Conservation (phyloP, 441 rosid species). For the Daphne laureola region DNA sequence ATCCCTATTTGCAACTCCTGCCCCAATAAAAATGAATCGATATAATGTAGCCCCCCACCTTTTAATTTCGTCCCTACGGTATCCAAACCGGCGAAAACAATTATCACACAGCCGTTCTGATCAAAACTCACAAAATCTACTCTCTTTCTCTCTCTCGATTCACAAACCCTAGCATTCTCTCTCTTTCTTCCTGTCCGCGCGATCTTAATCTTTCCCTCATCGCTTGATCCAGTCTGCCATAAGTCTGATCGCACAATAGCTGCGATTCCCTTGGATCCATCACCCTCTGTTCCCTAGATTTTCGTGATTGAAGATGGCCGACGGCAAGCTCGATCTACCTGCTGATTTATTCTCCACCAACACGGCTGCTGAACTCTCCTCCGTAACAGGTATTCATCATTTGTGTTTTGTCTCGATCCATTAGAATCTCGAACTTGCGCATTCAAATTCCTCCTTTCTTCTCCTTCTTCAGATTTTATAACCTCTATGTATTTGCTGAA, state of each 20-base stretch:
- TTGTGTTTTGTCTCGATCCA: background rate
- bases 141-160: background rate
- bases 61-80: too few species aligned
- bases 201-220: background rate
- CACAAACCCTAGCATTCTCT: constrained; percentile 18
- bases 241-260: background rate
- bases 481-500: background rate
- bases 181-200: background rate
- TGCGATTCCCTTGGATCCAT: constrained; percentile 9
- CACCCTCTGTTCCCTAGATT: constrained; percentile 7
- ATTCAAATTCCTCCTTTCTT: background rate
- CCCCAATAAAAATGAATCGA: too few species aligned
- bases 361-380: constrained; percentile 28
- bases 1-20: too few species aligned
- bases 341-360: constrained; percentile 48
- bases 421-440: background rate
- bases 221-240: too few species aligned
- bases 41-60: too few species aligned
- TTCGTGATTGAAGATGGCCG: constrained; percentile 33
- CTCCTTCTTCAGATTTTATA: background rate
- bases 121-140: background rate
- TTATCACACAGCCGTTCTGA: too few species aligned
- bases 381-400: constrained; percentile 26
- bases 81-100: too few species aligned
- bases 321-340: constrained; percentile 50